Conservation (phyloP, 1,284 basidiomycete species). For the Melampsora americana region DNA sequence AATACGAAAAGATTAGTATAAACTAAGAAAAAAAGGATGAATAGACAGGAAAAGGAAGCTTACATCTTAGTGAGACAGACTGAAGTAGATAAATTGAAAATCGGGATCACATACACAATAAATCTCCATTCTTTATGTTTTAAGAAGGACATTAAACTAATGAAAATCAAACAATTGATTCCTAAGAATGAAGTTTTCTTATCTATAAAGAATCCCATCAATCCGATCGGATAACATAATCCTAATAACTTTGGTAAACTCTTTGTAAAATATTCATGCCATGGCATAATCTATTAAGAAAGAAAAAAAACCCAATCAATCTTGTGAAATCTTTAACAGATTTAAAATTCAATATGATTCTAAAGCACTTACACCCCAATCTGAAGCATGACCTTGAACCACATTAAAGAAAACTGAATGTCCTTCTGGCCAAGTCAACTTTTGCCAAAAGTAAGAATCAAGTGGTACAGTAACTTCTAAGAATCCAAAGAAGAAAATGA, state of each 20-base stretch:
- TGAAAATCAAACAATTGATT: slow-evolving; percentile 61
- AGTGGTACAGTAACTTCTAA: slow-evolving; percentile 65
- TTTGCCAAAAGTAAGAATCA: slow-evolving; percentile 83
- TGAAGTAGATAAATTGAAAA: slow-evolving; percentile 75
- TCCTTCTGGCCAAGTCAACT: slow-evolving; percentile 74
- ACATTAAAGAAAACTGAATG: slow-evolving; percentile 80
- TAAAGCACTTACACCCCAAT: slow-evolving; percentile 78
- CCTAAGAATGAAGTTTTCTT: slow-evolving; percentile 58
- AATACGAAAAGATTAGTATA: slow-evolving; percentile 23
- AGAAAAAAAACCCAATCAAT: too few relatives aligned
- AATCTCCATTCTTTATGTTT: slow-evolving; percentile 85
- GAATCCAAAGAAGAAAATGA: not conserved
- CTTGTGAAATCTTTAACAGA: too few relatives aligned
- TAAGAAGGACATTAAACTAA: slow-evolving; percentile 69
- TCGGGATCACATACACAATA: slow-evolving; percentile 78
- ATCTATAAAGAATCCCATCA: slow-evolving; percentile 59
- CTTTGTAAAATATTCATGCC: slow-evolving; percentile 66
- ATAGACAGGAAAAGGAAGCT: slow-evolving; percentile 49
- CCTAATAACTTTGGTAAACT: slow-evolving; percentile 77
- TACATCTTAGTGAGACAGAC: slow-evolving; percentile 65
- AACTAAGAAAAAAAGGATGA: slow-evolving; percentile 12
- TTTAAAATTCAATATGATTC: too few relatives aligned
- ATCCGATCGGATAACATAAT: slow-evolving; percentile 64
- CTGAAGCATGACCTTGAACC: slow-evolving; percentile 73
- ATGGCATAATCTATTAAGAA: slow-evolving; percentile 64